Base-by-base conservation (phyloP, 202 grass and related monocot species). In the Musa balbisiana region DNA sequence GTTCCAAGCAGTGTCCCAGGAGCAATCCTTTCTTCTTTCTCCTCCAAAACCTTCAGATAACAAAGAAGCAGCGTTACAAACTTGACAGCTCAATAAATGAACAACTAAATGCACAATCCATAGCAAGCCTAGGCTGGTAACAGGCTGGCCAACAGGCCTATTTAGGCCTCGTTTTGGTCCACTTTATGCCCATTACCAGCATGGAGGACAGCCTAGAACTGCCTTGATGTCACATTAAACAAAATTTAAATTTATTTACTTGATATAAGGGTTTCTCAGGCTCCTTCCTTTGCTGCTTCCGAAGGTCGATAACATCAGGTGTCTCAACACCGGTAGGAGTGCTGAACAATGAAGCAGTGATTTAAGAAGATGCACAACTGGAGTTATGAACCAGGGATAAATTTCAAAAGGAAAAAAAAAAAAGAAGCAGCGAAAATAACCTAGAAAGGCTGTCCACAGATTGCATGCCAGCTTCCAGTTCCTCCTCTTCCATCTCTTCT, bases 291-390 rank as follows among this genome's bases (percentile, higher is more conserved):
- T 90, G 89, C 75, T 81, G 92, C 79, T 96, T 96, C 24, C 92
- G 87, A 52, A 96, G 92, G 53, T 96, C 92, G 5, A 96, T 96
- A 11, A 92, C 89, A 75, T 92, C 92, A 78, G 92, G 92, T 71
- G 92, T 96, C 84, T 96, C 92, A n/a, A 96, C 89, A 16, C 92
- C 92, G 83, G 92, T 92, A 62, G 92, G 89, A 78, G 94, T 98
- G 83, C 94, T 98, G 78, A 78, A 55, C 20, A 65, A 54, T 22
- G 27, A 29, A 27, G 59, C 33, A n/a, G 83, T 69, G 4, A 80
- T 43, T 43, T 43, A 43, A 43, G 33, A 43, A 43, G 33, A 43
- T 8, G 33, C 33, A 43, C 33, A 43, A 43, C 4, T 43, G 33
- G 4, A 87, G 67, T 43, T 43, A 87, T 12, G 71, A 26, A 33